phyloP scores from a whole-genome alignment of 257 asterid species.

The Solanum etuberosum region DNA sequence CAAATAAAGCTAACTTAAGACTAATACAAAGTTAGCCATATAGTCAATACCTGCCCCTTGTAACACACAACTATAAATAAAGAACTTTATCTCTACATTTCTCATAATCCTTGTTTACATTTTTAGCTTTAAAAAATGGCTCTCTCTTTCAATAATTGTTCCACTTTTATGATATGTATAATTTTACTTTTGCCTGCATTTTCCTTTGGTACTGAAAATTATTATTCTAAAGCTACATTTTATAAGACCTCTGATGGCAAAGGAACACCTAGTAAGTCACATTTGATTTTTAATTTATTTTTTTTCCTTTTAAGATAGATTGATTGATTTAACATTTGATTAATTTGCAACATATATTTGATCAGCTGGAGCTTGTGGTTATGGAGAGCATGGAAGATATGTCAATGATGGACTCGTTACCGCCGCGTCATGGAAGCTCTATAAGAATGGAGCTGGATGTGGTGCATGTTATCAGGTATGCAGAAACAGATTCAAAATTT shows the following conservation, averaged over 20 bases:
- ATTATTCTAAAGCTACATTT: conserved; percentile 11
- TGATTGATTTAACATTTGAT: background rate
- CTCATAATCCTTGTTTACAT: background rate
- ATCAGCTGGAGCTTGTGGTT: conserved; percentile 33
- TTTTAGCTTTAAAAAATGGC: background rate
- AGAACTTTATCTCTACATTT: background rate
- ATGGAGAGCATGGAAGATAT: conserved; percentile 19
- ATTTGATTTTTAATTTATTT: background rate
- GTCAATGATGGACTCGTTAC: conserved; percentile 11
- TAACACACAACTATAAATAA: background rate
- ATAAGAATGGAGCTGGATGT: conserved; percentile 14
- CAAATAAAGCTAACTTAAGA: background rate
- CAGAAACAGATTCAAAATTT: background rate
- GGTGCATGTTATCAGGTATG: conserved; percentile 26
- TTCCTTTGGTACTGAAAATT: background rate
- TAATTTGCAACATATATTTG: background rate
- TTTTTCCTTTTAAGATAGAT: too few species aligned
- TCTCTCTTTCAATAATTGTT: background rate
- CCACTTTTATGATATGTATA: background rate
- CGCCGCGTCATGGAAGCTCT: conserved; percentile 6
- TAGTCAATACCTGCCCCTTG: background rate
- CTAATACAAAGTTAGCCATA: background rate
- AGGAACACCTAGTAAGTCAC: conserved; percentile 6
- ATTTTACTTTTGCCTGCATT: background rate
- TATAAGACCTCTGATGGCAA: conserved; percentile 4